Base-by-base conservation (phyloP, 2,329 filamentous ascomycete species). In the Arthroderma uncinatum region DNA sequence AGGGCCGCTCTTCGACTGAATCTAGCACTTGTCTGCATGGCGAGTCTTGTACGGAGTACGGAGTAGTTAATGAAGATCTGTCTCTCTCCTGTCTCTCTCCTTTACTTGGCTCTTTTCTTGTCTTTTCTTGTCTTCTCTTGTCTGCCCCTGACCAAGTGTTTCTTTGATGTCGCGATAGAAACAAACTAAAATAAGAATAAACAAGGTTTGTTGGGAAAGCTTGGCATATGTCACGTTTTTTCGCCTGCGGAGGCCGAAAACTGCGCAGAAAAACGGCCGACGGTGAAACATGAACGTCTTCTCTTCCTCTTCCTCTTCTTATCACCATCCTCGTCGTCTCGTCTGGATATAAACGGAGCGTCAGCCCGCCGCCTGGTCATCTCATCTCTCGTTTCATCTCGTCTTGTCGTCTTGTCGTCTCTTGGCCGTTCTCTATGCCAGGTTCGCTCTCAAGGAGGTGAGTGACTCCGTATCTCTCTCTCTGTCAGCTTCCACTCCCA, bases 1-100 rank as follows among this genome's bases (percentile, higher is more conserved):
- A 33, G 47, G 47, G 28, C 47, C 47, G 47, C 47, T 50, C 14
- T 50, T 30, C 33, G 47, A 50, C 25, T 50, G 47, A 50, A 47
- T 28, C 40, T 14, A 9, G 23, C n/a, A 16, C n/a, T 40, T 25
- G 40, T 9, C 21, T 19, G 4, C 14, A 21, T 19, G 19, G 21
- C 14, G 7, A 25, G 40, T 47, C 21, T 47, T 47, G 21, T 23
- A 19, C n/a, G 19, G 39, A 16, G 19, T 23, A 16, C 19, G 21
- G 19, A 30, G 28, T 30, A 30, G n/a, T n/a, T n/a, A n/a, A n/a
- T 44, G n/a, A 44, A 44, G 8, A 44, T 10, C 9, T n/a, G 8
- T 44, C 40, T 10, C 30, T 33, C 14, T 53, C 33, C 19, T 39
- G 25, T 12, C 30, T 30, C 16, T 21, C 34, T 16, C 34, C 19